Evolutionary conservation across 2,329 filamentous ascomycete genomes (phyloP).

Genomic region (Rhynchosporium agropyri): DNA sequence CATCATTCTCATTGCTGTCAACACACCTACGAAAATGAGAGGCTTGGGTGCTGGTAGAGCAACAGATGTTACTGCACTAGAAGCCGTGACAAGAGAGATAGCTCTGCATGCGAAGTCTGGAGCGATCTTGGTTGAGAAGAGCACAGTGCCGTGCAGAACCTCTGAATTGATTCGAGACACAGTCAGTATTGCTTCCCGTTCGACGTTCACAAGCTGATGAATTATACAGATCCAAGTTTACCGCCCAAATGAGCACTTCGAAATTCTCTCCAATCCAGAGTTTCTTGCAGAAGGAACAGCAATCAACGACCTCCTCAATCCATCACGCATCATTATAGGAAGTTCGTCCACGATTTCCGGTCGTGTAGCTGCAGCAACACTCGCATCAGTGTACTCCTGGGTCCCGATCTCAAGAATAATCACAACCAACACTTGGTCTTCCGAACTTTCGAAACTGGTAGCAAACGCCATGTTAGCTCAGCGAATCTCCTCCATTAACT

Average conservation of each 20-base stretch:
- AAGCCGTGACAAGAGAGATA: slow-evolving; percentile 68
- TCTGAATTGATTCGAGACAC: slow-evolving; percentile 70
- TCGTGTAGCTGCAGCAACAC: slow-evolving; percentile 60
- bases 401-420: slow-evolving; percentile 68
- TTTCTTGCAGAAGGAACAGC: slow-evolving; percentile 80
- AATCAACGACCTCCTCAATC: slow-evolving; percentile 68
- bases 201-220: neutral
- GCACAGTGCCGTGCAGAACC: slow-evolving; percentile 76
- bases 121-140: slow-evolving; percentile 80
- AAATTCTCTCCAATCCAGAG: slow-evolving; percentile 80
- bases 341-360: slow-evolving; percentile 63
- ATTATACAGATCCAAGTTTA: slow-evolving; percentile 55
- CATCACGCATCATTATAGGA: slow-evolving; percentile 76
- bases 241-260: slow-evolving; percentile 66
- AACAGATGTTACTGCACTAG: slow-evolving; percentile 72
- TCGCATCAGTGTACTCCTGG: slow-evolving; percentile 73
- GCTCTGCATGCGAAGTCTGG: slow-evolving; percentile 66
- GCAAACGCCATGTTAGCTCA: slow-evolving; percentile 82
- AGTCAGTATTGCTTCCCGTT: slow-evolving; percentile 48
- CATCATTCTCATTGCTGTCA: slow-evolving; percentile 74
- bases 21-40: slow-evolving; percentile 75
- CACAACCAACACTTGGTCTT: slow-evolving; percentile 74
- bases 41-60: slow-evolving; percentile 71
- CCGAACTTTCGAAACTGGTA: slow-evolving; percentile 77
- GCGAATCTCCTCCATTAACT: slow-evolving; percentile 79